Base-by-base conservation (phyloP, 306 rosid genomes). In the Inga leiocalycina region DNA sequence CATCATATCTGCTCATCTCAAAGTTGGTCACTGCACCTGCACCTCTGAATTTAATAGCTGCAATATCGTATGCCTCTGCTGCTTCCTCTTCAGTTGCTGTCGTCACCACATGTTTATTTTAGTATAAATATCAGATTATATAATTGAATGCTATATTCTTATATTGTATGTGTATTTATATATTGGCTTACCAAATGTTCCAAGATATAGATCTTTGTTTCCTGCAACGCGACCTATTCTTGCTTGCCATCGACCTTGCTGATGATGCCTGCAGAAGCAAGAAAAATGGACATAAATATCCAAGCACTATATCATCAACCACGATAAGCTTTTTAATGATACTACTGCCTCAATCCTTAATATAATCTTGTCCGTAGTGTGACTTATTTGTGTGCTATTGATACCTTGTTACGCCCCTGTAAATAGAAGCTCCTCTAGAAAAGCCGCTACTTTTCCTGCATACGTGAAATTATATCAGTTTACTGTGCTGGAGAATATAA, bases 191-290 rank as follows among this genome's bases (percentile, higher is more conserved):
- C 98, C 97, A 16, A 97, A 97, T 41, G 98, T 97, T 79, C 99
- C 99, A 10, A 97, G 92, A 85, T 97, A 97, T 0, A 97, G 71
- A 70, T 97, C 99, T 78, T 97, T 97, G 90, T 97, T 97, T 52
- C 99, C 99, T 0, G 99, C 98, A 57, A 97, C 99, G 13, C 99
- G 99, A 68, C 99, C 99, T 9, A 97, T 97, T 84, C 99, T 91
- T 10, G 99, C 99, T 86, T 97, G 99, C 99, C 98, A 97, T 34
- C 99, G 82, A 41, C 99, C 99, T 85, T 97, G 98, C 80, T 97
- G 99, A 83, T 97, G 99, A 81, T 97, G 99, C 94, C 98, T 94
- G 87, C 64, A 82, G 41, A 5, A 76, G 39, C 20, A 51, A 83
- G 71, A 20, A 12, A 56, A 20, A 9, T 39, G 7, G 4, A 5